Evolutionary conservation across 495 filamentous ascomycete species (phyloP), one percentile per base, ranked within the genome.

Genomic region (Penicillium coprophilum): DNA sequence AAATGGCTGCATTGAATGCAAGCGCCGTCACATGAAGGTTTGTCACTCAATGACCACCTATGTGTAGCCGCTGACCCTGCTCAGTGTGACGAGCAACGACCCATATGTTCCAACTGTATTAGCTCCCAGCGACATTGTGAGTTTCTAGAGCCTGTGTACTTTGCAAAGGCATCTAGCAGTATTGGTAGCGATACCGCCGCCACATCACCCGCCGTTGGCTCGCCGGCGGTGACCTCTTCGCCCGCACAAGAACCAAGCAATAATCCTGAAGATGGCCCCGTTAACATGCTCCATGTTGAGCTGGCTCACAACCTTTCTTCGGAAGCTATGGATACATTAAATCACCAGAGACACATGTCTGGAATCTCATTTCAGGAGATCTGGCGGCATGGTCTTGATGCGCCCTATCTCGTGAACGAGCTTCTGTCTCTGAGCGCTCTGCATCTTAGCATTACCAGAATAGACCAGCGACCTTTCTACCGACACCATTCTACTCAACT

Each of bases 21-120:
- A 76, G 51, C 67, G 66, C 44, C 70, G 71, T 20, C 71, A 72
- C 32, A 63, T 75, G 34, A 76, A 76, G 63, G 73, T 71, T 56
- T 28, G 57, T 38, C 19, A 36, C 20, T 17, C 15, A 15, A 32
- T 1, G 17, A n/a, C 11, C 15, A 8, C 20, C n/a, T 24, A 31
- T 21, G 39, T 40, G 44, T 28, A 19, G 12, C 23, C n/a, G 10
- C 53, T 61, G 36, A 61, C 27, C 8, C 39, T 2, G n/a, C 9
- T 13, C 43, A 76, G 71, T 76, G 71, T 39, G 72, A 75, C 53
- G 73, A 76, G 47, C 58, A 56, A 24, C 58, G 61, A 13, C 73
- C 70, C 3, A 56, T 63, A 30, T 76, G 70, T 44, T 67, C 66
- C 52, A 70, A 75, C 53, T 76, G 71, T 46, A 60, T 53, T 21